These are phyloP conservation scores for Amaranthus hypochondriacus DNA, from an alignment of 148 eudicot genomes.

Conservation along the genomic window DNA sequence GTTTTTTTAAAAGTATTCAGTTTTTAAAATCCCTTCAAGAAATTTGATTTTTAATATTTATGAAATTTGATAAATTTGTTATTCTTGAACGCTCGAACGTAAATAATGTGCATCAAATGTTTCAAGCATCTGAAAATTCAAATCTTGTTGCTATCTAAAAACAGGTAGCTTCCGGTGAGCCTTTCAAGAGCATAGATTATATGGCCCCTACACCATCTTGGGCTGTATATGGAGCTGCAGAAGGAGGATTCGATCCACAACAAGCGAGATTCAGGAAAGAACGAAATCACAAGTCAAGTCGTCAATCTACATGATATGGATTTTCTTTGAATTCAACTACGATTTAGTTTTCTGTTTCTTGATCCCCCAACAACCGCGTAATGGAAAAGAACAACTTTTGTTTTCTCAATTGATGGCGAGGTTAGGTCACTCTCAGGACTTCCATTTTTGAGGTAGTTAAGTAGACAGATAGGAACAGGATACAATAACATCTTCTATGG, in stretches of 20 bases:
- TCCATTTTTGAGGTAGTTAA: no score
- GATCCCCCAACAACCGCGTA: no score
- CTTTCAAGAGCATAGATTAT: slow-evolving; percentile 75
- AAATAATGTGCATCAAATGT: neutral
- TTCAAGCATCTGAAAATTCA: neutral
- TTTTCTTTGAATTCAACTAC: neutral
- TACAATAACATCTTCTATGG: no score
- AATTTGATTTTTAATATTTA: no score
- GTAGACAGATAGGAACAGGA: no score
- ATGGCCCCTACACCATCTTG: slow-evolving; percentile 87
- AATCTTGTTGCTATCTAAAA: slow-evolving; percentile 5
- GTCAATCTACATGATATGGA: slow-evolving; percentile 8
- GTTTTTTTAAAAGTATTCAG: no score
- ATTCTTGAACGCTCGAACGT: neutral
- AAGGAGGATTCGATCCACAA: slow-evolving; percentile 92
- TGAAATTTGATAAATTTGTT: neutral
- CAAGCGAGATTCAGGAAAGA: slow-evolving; percentile 78
- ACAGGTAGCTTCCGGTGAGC: slow-evolving; percentile 82
- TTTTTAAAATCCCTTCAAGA: no score
- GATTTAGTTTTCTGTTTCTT: slow-evolving; percentile 7
- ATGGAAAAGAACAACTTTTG: no score
- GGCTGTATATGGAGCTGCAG: slow-evolving; percentile 95
- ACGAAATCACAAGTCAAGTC: slow-evolving; percentile 60
- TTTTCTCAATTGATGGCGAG: no score
- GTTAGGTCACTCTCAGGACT: no score